Percentiles rank a stretch among this genome's conserved stretches.
phyloP scores from a whole-genome alignment of 2,329 filamentous ascomycete genomes.

The Exophiala sp. region DNA sequence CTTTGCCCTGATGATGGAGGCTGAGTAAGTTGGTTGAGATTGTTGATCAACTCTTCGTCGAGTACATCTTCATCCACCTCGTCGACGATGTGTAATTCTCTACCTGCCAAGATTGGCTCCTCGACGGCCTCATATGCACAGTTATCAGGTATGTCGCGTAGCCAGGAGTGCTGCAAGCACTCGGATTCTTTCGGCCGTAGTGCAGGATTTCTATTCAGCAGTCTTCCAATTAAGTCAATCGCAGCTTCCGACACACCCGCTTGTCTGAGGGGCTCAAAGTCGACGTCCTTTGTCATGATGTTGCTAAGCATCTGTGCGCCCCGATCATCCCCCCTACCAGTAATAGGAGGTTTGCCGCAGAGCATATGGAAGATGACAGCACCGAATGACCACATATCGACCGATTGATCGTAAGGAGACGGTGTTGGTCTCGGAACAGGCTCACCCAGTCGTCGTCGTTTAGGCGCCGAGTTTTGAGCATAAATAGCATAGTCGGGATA shows the following conservation, averaged over 20 bases:
- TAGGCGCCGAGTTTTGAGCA: slow-evolving; percentile 44
- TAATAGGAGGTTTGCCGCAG: slow-evolving; percentile 76
- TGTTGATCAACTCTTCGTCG: slow-evolving; percentile 24
- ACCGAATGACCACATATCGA: slow-evolving; percentile 95
- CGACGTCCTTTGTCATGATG: slow-evolving; percentile 75
- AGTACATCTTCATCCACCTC: slow-evolving; percentile 33
- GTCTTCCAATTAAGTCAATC: slow-evolving; percentile 70
- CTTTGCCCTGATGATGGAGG: slow-evolving; percentile 16
- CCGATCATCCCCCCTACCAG: slow-evolving; percentile 69
- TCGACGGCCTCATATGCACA: slow-evolving; percentile 56
- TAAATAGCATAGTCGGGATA: slow-evolving; percentile 77
- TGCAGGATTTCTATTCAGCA: slow-evolving; percentile 77
- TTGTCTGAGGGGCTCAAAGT: slow-evolving; percentile 61
- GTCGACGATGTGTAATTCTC: slow-evolving; percentile 35
- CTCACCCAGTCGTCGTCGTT: slow-evolving; percentile 56
- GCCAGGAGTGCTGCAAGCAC: slow-evolving; percentile 72
- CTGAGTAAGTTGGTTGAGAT: slow-evolving; percentile 24
- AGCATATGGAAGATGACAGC: slow-evolving; percentile 86
- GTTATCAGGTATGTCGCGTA: slow-evolving; percentile 53
- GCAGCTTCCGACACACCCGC: slow-evolving; percentile 61
- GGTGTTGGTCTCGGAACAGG: slow-evolving; percentile 40
- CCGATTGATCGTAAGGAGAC: slow-evolving; percentile 78
- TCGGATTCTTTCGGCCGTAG: slow-evolving; percentile 69
- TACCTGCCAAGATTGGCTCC: slow-evolving; percentile 46
- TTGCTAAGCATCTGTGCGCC: slow-evolving; percentile 73